A percentile compares a stretch with the other conserved stretches of the same genome.
Evolutionary conservation across 192 early-diverging fungal species (phyloP).

Genomic region (Podila verticillata): DNA sequence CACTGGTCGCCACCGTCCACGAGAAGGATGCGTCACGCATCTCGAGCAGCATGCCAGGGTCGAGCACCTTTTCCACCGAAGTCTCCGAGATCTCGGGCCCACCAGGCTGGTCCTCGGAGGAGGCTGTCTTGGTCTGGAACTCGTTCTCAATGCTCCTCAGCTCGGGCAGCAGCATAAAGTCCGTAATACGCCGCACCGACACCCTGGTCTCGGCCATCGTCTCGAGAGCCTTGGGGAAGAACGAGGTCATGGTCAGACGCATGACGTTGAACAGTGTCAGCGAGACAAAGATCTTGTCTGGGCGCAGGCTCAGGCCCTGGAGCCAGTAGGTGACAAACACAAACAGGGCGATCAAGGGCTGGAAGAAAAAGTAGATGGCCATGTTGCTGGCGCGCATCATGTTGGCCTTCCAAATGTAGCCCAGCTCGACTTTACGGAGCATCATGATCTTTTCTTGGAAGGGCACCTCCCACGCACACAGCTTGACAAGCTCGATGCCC

Average conservation of each 20-base stretch:
- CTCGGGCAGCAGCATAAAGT: slow-evolving; percentile 52
- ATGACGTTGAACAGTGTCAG: slow-evolving; percentile 54
- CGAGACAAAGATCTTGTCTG: slow-evolving; percentile 52
- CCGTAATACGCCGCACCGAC: slow-evolving; percentile 46
- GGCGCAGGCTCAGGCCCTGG: slow-evolving; percentile 19
- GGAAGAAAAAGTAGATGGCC: slow-evolving; percentile 55
- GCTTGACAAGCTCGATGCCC: slow-evolving; percentile 53
- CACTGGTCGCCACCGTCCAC: slow-evolving; percentile 26
- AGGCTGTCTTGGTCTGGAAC: slow-evolving; percentile 8
- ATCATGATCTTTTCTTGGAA: slow-evolving; percentile 52
- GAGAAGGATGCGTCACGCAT: slow-evolving; percentile 47
- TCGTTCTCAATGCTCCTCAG: slow-evolving; percentile 41
- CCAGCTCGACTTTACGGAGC: slow-evolving; percentile 41
- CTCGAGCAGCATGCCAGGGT: slow-evolving; percentile 25
- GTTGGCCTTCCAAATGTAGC: slow-evolving; percentile 50
- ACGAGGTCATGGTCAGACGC: slow-evolving; percentile 53
- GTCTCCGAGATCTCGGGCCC: slow-evolving; percentile 4
- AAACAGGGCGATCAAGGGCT: slow-evolving; percentile 38
- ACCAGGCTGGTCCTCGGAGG: background rate
- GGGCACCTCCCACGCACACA: slow-evolving; percentile 54
- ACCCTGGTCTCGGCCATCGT: slow-evolving; percentile 52
- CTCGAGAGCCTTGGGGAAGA: slow-evolving; percentile 55
- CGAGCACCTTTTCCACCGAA: background rate
- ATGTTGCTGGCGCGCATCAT: slow-evolving; percentile 49
- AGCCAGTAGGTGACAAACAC: slow-evolving; percentile 51